phyloP scores from a whole-genome alignment of 805 yeast species.

The Candida alai region DNA sequence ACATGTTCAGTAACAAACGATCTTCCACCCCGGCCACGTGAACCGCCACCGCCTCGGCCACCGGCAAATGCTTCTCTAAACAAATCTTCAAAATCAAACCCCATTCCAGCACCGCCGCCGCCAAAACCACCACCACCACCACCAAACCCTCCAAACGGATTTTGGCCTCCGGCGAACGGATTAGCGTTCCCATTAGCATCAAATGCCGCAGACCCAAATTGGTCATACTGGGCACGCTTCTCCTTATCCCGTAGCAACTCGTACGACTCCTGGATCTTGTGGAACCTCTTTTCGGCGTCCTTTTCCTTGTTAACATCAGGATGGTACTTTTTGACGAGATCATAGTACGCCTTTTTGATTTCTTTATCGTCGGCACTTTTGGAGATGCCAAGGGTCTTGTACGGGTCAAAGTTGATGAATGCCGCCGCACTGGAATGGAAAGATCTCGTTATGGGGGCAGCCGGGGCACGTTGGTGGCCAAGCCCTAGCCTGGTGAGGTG shows the following conservation, averaged over 20 bases:
- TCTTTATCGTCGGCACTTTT: slow-evolving; percentile 70
- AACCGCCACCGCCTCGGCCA: slow-evolving; percentile 33
- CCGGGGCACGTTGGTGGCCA: background rate
- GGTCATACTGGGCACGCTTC: slow-evolving; percentile 87
- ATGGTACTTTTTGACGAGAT: slow-evolving; percentile 88
- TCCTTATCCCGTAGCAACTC: slow-evolving; percentile 83
- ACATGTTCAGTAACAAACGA: slow-evolving; percentile 69
- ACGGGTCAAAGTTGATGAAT: slow-evolving; percentile 63
- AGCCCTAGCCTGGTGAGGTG: slow-evolving; percentile 1
- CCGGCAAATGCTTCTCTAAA: slow-evolving; percentile 47
- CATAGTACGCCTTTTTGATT: slow-evolving; percentile 91
- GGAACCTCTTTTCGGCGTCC: slow-evolving; percentile 85
- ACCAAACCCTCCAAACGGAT: slow-evolving; percentile 38
- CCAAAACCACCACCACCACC: slow-evolving; percentile 16
- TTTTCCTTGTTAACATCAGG: slow-evolving; percentile 95
- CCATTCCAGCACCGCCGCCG: slow-evolving; percentile 53
- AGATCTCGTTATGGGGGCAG: slow-evolving; percentile 2
- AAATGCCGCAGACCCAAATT: slow-evolving; percentile 85
- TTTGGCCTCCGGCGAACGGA: slow-evolving; percentile 45
- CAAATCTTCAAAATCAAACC: slow-evolving; percentile 43
- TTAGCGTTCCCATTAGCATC: slow-evolving; percentile 54
- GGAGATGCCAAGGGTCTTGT: slow-evolving; percentile 74
- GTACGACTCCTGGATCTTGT: slow-evolving; percentile 90
- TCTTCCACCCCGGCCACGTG: slow-evolving; percentile 34
- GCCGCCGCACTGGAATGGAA: slow-evolving; percentile 43